A percentile compares a stretch with the other conserved stretches of the same genome.
Conservation (phyloP, 164 flowering plant species). For the Euptelea pleiosperma region DNA sequence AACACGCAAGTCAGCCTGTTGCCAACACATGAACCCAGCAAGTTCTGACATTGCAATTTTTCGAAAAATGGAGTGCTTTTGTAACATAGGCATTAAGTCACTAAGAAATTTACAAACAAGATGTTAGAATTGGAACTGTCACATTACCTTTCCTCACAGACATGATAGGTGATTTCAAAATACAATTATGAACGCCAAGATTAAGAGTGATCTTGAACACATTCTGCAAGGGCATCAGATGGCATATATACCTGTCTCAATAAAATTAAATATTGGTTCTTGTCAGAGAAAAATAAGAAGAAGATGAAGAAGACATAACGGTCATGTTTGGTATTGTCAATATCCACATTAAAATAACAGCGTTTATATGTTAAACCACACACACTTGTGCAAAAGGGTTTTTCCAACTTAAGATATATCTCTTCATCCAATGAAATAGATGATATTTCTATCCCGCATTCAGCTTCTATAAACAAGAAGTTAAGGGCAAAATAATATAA, state of each 20-base stretch:
- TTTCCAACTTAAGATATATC: not conserved
- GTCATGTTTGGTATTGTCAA: not conserved
- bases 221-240: conserved; percentile 20
- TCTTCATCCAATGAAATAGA: not conserved
- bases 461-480: not conserved
- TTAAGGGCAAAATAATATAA: not conserved
- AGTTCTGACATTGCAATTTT: not conserved
- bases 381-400: not conserved
- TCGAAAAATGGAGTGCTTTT: too few species aligned
- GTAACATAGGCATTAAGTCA: too few species aligned
- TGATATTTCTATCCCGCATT: not conserved
- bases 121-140: not conserved
- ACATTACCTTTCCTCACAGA: conserved; percentile 36
- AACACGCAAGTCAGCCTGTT: too few species aligned
- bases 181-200: conserved; percentile 17
- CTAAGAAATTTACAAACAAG: too few species aligned
- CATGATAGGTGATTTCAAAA: conserved; percentile 26
- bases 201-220: conserved; percentile 27
- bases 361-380: not conserved
- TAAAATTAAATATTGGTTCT: not conserved
- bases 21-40: not conserved
- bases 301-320: not conserved
- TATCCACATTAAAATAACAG: not conserved
- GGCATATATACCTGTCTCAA: conserved; percentile 34
- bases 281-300: not conserved